Evolutionary conservation across 129 eudicot species (phyloP), one percentile per base, ranked within the genome.

Genomic region (Chrysanthemum makinoi): DNA sequence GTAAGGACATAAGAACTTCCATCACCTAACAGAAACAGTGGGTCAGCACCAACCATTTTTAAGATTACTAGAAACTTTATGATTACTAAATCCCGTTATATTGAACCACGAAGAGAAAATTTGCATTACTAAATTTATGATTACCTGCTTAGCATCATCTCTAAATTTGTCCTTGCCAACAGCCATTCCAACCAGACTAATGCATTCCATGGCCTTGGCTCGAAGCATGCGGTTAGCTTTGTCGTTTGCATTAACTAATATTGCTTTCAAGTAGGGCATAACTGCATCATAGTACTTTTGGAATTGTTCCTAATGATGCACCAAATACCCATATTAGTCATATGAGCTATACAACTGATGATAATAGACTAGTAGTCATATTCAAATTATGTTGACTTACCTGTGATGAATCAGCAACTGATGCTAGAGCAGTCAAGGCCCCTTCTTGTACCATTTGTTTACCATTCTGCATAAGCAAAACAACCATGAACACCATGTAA

Each of bases 361-460:
- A 62, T 56, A 30, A 61, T 75, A 28, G 5, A 67, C 62, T 66
- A 57, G 11, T 48, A 54, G 51, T 2, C 30, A 24, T n/a, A 68
- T 7, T 6, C 51, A 24, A 33, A 22, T 46, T 63, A 12, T 15
- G 70, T 64, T 30, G 19, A 69, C 56, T 65, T 72, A 94, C 99
- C 88, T 94, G 99, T 75, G 99, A 94, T 70, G 99, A 94, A 76
- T 94, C 99, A 43, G 99, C 99, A 83, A 94, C 99, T 2, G 99
- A 94, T 49, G 99, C 99, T 66, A 94, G 80, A 74, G 99, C 97
- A 73, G 99, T 94, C 82, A 90, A 86, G 66, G 99, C 95, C 75
- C 99, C 99, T 79, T 94, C 99, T 86, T 94, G 99, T 66, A 94
- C 99, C 99, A 94, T 86, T 88, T 94, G 99, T 70, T 94, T 94